Evolutionary conservation across 139 green algal species (phyloP).

Genomic region (Chlamydomonas sphaeroides): DNA sequence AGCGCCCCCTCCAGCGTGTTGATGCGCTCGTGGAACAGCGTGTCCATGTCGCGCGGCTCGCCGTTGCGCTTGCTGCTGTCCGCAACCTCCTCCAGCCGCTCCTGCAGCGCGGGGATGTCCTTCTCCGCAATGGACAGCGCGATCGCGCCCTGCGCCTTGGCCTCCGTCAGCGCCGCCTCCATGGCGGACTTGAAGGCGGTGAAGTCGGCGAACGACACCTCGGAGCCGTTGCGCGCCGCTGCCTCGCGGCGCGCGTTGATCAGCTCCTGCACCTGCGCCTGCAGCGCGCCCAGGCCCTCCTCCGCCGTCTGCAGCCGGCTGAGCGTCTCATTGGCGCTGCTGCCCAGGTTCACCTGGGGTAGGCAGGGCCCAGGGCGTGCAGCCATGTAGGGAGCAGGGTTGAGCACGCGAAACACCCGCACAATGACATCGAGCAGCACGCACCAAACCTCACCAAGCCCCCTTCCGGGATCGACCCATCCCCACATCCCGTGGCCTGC

Average conservation of each 20-base stretch:
- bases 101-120: constrained; percentile 17
- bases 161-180: constrained; percentile 16
- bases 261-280: constrained; percentile 22
- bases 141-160: background rate
- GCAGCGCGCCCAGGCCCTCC: background rate
- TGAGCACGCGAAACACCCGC: too few species aligned
- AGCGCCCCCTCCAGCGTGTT: constrained; percentile 42
- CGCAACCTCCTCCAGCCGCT: constrained; percentile 29
- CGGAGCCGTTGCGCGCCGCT: constrained; percentile 3
- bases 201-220: constrained; percentile 56
- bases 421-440: too few species aligned
- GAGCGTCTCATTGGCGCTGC: constrained; percentile 16
- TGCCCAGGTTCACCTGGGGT: background rate
- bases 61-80: constrained; percentile 26
- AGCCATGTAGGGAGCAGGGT: too few species aligned
- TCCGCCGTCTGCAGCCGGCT: constrained; percentile 19
- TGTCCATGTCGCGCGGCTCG: constrained; percentile 57
- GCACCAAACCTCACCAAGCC: too few species aligned
- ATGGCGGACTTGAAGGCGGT: constrained; percentile 30
- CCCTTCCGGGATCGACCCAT: too few species aligned
- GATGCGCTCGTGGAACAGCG: constrained; percentile 55
- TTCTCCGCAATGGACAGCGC: constrained; percentile 16
- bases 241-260: background rate
- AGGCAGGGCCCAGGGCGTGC: too few species aligned
- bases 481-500: too few species aligned